These are phyloP conservation scores for Paraconiothyrium sp. DNA, from an alignment of 2,329 filamentous ascomycete species.

Conservation along the genomic window DNA sequence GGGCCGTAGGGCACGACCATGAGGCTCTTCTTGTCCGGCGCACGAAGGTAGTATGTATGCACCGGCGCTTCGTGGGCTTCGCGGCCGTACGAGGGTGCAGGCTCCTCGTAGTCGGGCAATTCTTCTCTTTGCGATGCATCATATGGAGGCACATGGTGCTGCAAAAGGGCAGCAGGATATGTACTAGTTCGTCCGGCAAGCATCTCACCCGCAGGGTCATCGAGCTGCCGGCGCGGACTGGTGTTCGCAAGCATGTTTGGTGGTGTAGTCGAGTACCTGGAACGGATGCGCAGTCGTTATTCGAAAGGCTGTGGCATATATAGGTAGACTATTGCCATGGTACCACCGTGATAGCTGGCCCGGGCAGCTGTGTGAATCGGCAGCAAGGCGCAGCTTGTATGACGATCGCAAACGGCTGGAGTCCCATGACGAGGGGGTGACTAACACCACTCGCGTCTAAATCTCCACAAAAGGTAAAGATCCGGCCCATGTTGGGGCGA, in stretches of 20 bases:
- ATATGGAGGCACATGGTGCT: slow-evolving; percentile 7
- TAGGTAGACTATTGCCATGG: neutral
- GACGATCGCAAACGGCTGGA: neutral
- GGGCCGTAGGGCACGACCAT: slow-evolving; percentile 25
- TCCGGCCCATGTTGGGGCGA: neutral
- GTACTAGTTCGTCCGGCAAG: slow-evolving; percentile 1
- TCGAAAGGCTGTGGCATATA: slow-evolving; percentile 9
- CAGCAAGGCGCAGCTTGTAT: neutral
- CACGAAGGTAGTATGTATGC: slow-evolving; percentile 27
- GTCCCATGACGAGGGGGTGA: neutral
- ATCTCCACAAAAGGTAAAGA: neutral
- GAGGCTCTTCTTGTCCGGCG: slow-evolving; percentile 23
- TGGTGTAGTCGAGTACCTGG: neutral
- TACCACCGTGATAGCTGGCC: neutral
- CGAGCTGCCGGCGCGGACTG: slow-evolving; percentile 2
- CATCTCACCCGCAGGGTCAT: slow-evolving; percentile 3
- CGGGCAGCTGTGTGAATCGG: neutral
- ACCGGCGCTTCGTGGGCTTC: slow-evolving; percentile 22
- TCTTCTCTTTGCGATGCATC: slow-evolving; percentile 23
- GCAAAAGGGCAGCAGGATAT: slow-evolving; percentile 14
- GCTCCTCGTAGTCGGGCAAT: slow-evolving; percentile 27
- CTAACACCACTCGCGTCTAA: neutral
- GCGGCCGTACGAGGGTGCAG: slow-evolving; percentile 24
- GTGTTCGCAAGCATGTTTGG: slow-evolving; percentile 1
- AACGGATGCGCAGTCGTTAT: neutral